Base-by-base conservation (phyloP, 179 eudicot genomes). In the Dionaea muscipula region DNA sequence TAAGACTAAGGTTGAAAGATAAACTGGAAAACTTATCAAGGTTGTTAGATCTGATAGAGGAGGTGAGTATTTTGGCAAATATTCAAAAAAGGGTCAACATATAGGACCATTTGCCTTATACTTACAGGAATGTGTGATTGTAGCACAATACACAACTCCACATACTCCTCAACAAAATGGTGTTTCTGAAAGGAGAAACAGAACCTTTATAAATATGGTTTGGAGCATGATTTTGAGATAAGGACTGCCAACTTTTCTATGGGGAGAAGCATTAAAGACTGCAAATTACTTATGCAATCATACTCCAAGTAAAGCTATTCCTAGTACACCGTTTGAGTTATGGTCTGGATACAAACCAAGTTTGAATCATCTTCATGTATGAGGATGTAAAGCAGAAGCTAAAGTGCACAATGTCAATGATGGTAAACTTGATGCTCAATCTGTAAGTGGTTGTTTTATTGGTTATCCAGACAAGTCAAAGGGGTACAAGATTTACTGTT, bases 401-500 rank as follows among this genome's bases (percentile, higher is more conserved):
- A 33, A 5, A 33, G 11, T 33, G 11, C 0, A 3, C 15, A 19
- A 12, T 33, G 11, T 5, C 11, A 33, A 6, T 12, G 8, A 33
- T 33, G 37, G 11, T 5, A 33, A 33, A 12, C 11, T 33, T 5
- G 11, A 33, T 5, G 6, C 11, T 12, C 37, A 47, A 24, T 20
- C 31, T n/a, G 23, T 23, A 3, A 47, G 52, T 24, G 25, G 31
- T 4, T 47, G 14, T 10, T 47, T 47, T 47, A 47, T 47, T 19
- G 52, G 16, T 24, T 47, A 47, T 23, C 26, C 2, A 21, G 12
- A 47, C 15, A 24, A 18, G 23, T 47, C 5, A 9, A 22, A 47
- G 23, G 31, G 52, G 52, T 47, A 9, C 23, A 47, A 15, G 16
- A 20, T 47, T 47, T 47, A 47, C 52, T 47, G 15, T 24, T 15